Evolutionary conservation across 2,329 filamentous ascomycete genomes (phyloP).

Genomic region (Pseudonectria foliicola): DNA sequence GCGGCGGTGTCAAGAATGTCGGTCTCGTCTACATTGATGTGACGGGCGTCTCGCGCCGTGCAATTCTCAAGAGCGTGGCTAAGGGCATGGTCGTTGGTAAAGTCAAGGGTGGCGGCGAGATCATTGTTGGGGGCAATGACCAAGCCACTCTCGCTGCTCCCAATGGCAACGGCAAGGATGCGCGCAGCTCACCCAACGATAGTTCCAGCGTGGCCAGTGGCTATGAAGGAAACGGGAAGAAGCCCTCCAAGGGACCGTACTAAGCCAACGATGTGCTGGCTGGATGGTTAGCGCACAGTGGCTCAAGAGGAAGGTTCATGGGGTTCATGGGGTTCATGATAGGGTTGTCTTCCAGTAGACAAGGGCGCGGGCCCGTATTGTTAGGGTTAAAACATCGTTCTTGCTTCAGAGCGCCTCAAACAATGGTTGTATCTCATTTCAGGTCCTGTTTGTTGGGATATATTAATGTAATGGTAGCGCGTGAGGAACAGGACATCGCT

Average conservation of each 20-base stretch:
- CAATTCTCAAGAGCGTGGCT: conserved; percentile 88
- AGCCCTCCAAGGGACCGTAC: conserved; percentile 17
- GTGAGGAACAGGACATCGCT: too few species aligned
- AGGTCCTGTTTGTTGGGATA: too few species aligned
- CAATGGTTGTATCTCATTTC: too few species aligned
- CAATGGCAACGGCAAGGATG: conserved; percentile 15
- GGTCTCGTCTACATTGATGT: conserved; percentile 97
- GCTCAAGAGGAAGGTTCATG: too few species aligned
- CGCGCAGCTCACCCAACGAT: conserved; percentile 22
- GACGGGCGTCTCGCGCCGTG: conserved; percentile 80
- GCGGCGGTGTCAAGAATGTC: conserved; percentile 89
- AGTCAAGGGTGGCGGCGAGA: conserved; percentile 64
- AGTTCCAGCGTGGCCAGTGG: conserved; percentile 20
- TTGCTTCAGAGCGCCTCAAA: too few species aligned
- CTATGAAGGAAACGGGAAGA: conserved; percentile 26
- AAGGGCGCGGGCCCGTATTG: too few species aligned
- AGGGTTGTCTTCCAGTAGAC: too few species aligned
- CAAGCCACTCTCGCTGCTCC: conserved; percentile 21
- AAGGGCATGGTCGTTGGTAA: conserved; percentile 92
- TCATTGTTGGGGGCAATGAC: conserved; percentile 64
- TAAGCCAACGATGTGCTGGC: conserved; percentile 7
- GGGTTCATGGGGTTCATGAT: too few species aligned
- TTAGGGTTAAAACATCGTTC: too few species aligned
- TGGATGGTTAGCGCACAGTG: not conserved
- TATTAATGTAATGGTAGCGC: too few species aligned